These are phyloP conservation scores for Dipodascus albidus DNA, from an alignment of 805 yeast genomes.

Conservation along the genomic window DNA sequence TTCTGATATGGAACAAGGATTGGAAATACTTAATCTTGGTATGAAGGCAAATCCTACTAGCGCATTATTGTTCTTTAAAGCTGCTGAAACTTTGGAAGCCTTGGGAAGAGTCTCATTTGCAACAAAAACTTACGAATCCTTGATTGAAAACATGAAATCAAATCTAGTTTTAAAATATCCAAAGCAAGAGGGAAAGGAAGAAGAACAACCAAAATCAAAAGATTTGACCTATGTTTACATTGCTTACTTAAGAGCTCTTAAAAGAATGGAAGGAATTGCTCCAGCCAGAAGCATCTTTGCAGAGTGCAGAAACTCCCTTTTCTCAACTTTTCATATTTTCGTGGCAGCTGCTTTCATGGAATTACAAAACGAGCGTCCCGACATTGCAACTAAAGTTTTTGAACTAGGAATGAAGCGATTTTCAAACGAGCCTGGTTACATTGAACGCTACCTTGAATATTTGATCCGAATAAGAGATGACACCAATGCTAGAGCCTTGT, in stretches of 20 bases:
- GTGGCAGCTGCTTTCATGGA: conserved; percentile 79
- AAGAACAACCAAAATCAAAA: conserved; percentile 18
- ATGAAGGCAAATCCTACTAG: conserved; percentile 58
- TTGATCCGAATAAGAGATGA: conserved; percentile 58
- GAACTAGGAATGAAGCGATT: conserved; percentile 63
- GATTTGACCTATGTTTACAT: conserved; percentile 57
- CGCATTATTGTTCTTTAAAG: conserved; percentile 49
- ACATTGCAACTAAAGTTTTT: conserved; percentile 63
- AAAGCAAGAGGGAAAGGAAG: conserved; percentile 11
- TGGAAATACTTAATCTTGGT: conserved; percentile 43
- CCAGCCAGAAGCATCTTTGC: conserved; percentile 67
- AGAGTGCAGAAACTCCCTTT: conserved; percentile 51
- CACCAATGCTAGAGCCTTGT: conserved; percentile 64
- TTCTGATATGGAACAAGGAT: conserved; percentile 14
- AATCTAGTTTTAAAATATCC: conserved; percentile 23
- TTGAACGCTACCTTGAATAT: conserved; percentile 60
- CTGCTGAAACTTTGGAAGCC: conserved; percentile 61
- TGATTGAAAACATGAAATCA: conserved; percentile 36
- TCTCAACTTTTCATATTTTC: conserved; percentile 62
- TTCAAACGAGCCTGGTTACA: conserved; percentile 45
- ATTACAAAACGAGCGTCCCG: conserved; percentile 46
- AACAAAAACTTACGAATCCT: conserved; percentile 35
- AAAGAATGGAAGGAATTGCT: conserved; percentile 52
- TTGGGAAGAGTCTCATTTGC: conserved; percentile 41
- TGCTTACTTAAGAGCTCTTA: conserved; percentile 58